These are phyloP conservation scores for Pseudozyma tsukubaensis DNA, from an alignment of 1,284 basidiomycete species.

Conservation along the genomic window DNA sequence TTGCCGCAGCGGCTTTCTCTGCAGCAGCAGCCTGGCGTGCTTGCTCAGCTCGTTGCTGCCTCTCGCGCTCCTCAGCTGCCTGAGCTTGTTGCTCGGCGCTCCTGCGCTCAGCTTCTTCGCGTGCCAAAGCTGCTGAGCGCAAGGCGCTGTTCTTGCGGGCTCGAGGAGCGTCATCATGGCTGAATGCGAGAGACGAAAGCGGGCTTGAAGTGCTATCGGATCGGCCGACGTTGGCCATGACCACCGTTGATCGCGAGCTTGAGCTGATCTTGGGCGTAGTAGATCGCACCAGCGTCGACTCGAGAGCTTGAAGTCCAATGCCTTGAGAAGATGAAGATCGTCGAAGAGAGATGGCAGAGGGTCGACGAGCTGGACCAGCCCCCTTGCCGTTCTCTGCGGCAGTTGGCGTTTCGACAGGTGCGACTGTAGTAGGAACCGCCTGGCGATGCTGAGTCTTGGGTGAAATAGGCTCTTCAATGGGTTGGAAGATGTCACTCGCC, in stretches of 20 bases:
- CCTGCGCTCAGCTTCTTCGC: conserved; percentile 43
- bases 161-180: conserved; percentile 21
- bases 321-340: conserved; percentile 47
- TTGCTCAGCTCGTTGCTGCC: conserved; percentile 27
- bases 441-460: not conserved
- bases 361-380: not conserved
- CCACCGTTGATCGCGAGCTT: conserved; percentile 1
- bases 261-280: conserved; percentile 39
- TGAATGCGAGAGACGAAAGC: conserved; percentile 10
- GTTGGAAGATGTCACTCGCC: conserved; percentile 55
- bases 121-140: conserved; percentile 45
- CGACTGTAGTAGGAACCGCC: not conserved
- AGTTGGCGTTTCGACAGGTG: not conserved
- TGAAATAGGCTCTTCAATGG: not conserved
- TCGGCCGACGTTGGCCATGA: conserved; percentile 34
- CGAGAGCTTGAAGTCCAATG: conserved; percentile 48
- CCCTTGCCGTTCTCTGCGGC: conserved; percentile 3
- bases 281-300: conserved; percentile 36
- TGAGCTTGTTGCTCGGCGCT: conserved; percentile 34
- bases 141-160: conserved; percentile 50
- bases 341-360: conserved; percentile 22
- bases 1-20: conserved; percentile 22
- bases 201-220: conserved; percentile 31
- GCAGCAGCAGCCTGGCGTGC: conserved; percentile 29
- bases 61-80: conserved; percentile 22